A percentile compares a stretch with the other conserved stretches of the same genome.
These are phyloP conservation scores for Sugiyamaella smithiae DNA, from an alignment of 805 yeast species.

Conservation along the genomic window DNA sequence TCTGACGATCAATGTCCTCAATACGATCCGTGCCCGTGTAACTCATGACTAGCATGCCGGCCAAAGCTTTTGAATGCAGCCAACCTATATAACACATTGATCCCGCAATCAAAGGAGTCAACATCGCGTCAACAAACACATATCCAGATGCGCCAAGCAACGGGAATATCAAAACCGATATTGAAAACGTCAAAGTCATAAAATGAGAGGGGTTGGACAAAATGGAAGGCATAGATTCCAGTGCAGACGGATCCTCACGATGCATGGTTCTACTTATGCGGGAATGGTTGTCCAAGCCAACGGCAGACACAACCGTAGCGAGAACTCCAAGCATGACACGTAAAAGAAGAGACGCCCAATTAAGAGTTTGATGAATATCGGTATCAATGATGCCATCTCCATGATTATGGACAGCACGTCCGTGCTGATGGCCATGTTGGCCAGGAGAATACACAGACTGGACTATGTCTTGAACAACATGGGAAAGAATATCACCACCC, in stretches of 20 bases:
- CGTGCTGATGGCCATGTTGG: constrained; percentile 27
- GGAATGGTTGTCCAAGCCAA: constrained; percentile 35
- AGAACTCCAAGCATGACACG: constrained; percentile 29
- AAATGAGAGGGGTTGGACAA: constrained; percentile 32
- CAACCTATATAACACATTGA: constrained; percentile 43
- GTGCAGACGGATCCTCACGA: constrained; percentile 13
- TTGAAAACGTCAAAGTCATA: constrained; percentile 34
- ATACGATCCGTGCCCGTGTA: constrained; percentile 39
- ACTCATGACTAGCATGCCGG: constrained; percentile 44
- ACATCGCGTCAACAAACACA: constrained; percentile 31
- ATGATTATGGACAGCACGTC: constrained; percentile 16
- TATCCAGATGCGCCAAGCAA: constrained; percentile 27
- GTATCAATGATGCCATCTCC: constrained; percentile 7
- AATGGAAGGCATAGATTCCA: constrained; percentile 22
- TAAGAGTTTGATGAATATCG: constrained; percentile 14
- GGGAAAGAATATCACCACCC: constrained; percentile 85
- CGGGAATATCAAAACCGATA: constrained; percentile 33
- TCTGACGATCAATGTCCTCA: constrained; percentile 25
- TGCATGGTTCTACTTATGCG: constrained; percentile 29
- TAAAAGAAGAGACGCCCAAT: constrained; percentile 23
- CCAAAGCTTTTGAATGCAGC: constrained; percentile 38
- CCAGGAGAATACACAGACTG: constrained; percentile 33
- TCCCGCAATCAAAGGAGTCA: constrained; percentile 38
- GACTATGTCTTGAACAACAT: constrained; percentile 74
- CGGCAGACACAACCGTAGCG: constrained; percentile 36